Percentiles rank a stretch among this genome's conserved stretches.
phyloP scores from a whole-genome alignment of 768 basidiomycete genomes.

The Tricholoma furcatifolium region DNA sequence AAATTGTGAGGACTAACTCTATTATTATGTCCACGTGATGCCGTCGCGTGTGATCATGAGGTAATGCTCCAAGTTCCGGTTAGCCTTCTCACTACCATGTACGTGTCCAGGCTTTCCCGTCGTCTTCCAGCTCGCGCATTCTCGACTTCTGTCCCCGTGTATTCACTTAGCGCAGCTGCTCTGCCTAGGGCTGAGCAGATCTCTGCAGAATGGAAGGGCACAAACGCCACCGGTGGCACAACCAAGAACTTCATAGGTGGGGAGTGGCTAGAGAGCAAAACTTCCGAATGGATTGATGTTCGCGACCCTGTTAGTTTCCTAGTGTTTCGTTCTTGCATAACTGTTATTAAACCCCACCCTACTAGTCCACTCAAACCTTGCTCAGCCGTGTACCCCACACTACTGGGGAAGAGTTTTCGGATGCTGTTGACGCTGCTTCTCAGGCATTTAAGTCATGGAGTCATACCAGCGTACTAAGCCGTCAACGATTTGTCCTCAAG shows the following conservation, averaged over 20 bases:
- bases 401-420: constrained; percentile 73
- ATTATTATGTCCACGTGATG: constrained; percentile 21
- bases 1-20: not conserved
- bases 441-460: constrained; percentile 91
- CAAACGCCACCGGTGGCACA: constrained; percentile 77
- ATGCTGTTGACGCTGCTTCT: constrained; percentile 81
- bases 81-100: constrained; percentile 25
- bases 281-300: constrained; percentile 81
- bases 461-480: constrained; percentile 75
- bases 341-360: constrained; percentile 4
- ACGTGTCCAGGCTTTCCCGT: constrained; percentile 29
- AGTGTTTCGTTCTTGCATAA: not conserved
- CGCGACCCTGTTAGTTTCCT: constrained; percentile 76
- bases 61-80: not conserved
- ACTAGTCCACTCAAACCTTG: constrained; percentile 85
- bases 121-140: constrained; percentile 32
- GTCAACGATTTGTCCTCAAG: constrained; percentile 90
- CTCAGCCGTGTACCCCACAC: constrained; percentile 91
- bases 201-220: constrained; percentile 82
- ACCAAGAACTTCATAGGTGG: constrained; percentile 94
- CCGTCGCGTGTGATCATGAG: constrained; percentile 6
- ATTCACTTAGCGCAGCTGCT: constrained; percentile 52
- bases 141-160: constrained; percentile 45
- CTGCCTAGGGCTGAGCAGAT: constrained; percentile 66
- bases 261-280: constrained; percentile 81